Evolutionary conservation across 2,329 filamentous ascomycete species (phyloP).

Genomic region (Aspergillus sp.): DNA sequence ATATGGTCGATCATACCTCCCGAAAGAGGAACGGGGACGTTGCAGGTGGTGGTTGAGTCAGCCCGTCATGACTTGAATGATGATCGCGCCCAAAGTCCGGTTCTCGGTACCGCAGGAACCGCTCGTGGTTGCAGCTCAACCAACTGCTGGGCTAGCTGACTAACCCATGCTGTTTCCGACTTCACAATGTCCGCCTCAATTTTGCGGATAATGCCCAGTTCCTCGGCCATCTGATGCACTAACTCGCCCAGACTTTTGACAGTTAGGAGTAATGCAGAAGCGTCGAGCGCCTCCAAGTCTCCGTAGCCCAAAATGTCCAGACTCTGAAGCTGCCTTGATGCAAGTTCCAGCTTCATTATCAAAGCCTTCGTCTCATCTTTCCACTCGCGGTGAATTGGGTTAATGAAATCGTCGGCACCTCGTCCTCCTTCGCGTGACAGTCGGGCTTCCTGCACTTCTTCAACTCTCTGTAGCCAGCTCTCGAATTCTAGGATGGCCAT

Average conservation of each 20-base stretch:
- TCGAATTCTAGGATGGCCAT: conserved; percentile 34
- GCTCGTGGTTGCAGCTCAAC: conserved; percentile 8
- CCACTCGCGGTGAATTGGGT: conserved; percentile 36
- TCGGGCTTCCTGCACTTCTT: conserved; percentile 25
- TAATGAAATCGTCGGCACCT: conserved; percentile 30
- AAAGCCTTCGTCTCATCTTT: conserved; percentile 33
- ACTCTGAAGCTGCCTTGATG: conserved; percentile 35
- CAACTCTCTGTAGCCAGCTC: conserved; percentile 34
- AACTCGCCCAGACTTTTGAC: conserved; percentile 30
- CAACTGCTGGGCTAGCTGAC: conserved; percentile 29
- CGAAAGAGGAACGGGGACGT: neutral
- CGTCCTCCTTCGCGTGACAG: conserved; percentile 10
- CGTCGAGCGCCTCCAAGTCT: conserved; percentile 20
- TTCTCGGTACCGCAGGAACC: conserved; percentile 8
- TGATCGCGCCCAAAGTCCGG: conserved; percentile 29
- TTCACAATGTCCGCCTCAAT: conserved; percentile 37
- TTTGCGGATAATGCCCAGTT: conserved; percentile 35
- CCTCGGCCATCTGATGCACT: conserved; percentile 36
- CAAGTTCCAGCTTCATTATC: conserved; percentile 35
- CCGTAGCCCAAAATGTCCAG: conserved; percentile 36
- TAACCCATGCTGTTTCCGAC: conserved; percentile 35
- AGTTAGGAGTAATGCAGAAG: conserved; percentile 35
- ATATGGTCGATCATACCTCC: neutral
- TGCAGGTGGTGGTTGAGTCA: neutral
- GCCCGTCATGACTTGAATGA: conserved; percentile 14